A percentile compares a stretch with the other conserved stretches of the same genome.
Evolutionary conservation across 2,329 filamentous ascomycete genomes (phyloP).

Genomic region (Scedosporium boydii): DNA sequence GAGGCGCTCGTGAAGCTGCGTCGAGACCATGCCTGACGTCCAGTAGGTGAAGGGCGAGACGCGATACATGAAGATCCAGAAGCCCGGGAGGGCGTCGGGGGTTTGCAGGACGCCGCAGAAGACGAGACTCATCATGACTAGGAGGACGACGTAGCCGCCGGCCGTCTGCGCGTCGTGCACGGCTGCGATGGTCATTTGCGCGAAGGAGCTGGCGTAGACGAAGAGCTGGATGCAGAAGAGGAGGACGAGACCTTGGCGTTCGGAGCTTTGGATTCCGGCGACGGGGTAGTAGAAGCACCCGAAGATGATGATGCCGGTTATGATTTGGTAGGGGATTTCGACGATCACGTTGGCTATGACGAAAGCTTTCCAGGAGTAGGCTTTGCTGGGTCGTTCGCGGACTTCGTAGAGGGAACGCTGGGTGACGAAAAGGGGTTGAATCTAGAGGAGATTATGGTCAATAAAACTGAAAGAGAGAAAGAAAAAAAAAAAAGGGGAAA

Average conservation of each 20-base stretch:
- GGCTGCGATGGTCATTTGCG: conserved; percentile 63
- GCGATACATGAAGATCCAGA: conserved; percentile 73
- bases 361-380: conserved; percentile 69
- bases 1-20: conserved; percentile 46
- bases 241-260: conserved; percentile 55
- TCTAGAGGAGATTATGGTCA: conserved; percentile 27
- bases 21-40: conserved; percentile 58
- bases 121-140: conserved; percentile 48
- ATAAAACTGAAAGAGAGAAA: neutral
- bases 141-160: conserved; percentile 49
- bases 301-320: conserved; percentile 55
- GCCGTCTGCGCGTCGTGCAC: conserved; percentile 61
- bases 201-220: conserved; percentile 63
- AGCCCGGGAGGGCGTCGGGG: conserved; percentile 49
- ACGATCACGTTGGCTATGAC: conserved; percentile 62
- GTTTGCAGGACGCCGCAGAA: conserved; percentile 58
- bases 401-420: conserved; percentile 70
- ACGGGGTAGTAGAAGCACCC: conserved; percentile 61
- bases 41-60: conserved; percentile 59
- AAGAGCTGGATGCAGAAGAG: conserved; percentile 57
- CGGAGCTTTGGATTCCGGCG: conserved; percentile 34
- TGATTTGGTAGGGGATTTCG: conserved; percentile 61
- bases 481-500: too few relatives aligned
- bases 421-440: conserved; percentile 68
- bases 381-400: conserved; percentile 63